Percentiles rank a stretch among this genome's conserved stretches.
Conservation (phyloP, 2,329 filamentous ascomycete species). For the Trichoderma breve region DNA sequence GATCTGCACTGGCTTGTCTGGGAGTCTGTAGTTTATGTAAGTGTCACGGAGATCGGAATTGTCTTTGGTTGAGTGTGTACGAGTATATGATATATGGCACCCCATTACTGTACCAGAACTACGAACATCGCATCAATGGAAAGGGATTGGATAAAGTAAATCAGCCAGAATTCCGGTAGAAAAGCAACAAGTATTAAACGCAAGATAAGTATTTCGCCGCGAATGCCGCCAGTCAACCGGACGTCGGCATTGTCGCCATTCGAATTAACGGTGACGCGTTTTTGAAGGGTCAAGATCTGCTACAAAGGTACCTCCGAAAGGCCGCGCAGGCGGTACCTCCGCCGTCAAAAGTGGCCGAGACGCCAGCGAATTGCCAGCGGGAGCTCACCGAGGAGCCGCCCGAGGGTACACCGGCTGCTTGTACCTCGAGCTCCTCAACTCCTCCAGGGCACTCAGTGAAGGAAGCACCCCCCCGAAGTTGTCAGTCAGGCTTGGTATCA, state of each 20-base stretch:
- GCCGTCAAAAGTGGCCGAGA: not conserved
- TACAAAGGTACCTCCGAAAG: not conserved
- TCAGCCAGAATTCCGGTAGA: not conserved
- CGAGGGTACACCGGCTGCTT: not conserved
- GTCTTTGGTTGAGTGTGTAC: not conserved
- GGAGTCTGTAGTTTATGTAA: not conserved
- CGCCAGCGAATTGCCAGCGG: not conserved
- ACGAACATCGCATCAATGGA: not conserved
- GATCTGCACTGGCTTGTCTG: not conserved
- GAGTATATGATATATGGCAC: not conserved
- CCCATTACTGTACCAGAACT: not conserved
- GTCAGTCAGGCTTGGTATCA: not conserved
- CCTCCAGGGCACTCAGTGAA: too few relatives aligned
- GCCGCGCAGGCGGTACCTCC: not conserved
- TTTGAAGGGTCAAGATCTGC: not conserved
- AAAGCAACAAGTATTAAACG: too few relatives aligned
- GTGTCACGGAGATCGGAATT: not conserved
- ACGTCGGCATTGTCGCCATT: constrained; percentile 9
- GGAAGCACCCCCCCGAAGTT: not conserved
- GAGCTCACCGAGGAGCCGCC: not conserved
- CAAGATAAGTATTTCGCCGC: not conserved
- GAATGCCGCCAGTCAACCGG: not conserved
- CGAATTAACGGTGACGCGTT: constrained; percentile 2
- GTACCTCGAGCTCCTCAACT: not conserved
- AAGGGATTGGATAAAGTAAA: not conserved